Conservation (phyloP, 768 basidiomycete genomes). For the Lentinula sp. region DNA sequence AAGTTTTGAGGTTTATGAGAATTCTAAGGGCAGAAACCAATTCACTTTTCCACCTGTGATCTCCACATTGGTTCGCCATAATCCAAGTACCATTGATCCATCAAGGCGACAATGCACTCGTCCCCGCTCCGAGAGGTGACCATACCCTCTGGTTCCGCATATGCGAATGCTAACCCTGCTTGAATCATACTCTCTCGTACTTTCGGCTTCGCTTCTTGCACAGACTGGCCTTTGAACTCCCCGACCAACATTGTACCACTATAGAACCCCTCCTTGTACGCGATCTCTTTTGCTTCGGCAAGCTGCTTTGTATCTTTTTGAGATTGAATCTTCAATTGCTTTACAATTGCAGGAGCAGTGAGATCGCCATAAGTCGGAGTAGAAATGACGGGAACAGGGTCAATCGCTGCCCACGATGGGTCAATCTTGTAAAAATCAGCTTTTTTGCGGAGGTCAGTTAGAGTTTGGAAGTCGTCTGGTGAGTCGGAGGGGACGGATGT, state of each 20-base stretch:
- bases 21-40: slow-evolving; percentile 10
- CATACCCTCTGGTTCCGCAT: slow-evolving; percentile 92
- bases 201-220: slow-evolving; percentile 88
- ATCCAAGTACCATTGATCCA: slow-evolving; percentile 99
- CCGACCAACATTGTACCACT: slow-evolving; percentile 87
- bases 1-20: neutral
- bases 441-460: slow-evolving; percentile 92
- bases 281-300: slow-evolving; percentile 94
- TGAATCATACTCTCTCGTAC: slow-evolving; percentile 83
- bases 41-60: slow-evolving; percentile 74
- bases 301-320: slow-evolving; percentile 93
- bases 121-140: slow-evolving; percentile 90
- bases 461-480: slow-evolving; percentile 90
- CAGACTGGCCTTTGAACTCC: slow-evolving; percentile 82
- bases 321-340: slow-evolving; percentile 90
- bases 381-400: slow-evolving; percentile 81
- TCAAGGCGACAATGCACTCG: slow-evolving; percentile 95
- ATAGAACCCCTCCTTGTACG: slow-evolving; percentile 99
- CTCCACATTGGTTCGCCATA: slow-evolving; percentile 94
- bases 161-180: slow-evolving; percentile 73
- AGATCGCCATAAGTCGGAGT: slow-evolving; percentile 93
- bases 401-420: slow-evolving; percentile 77
- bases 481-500: slow-evolving; percentile 98
- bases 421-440: slow-evolving; percentile 95
- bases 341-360: slow-evolving; percentile 77